Evolutionary conservation across 495 filamentous ascomycete genomes (phyloP), one percentile per base, ranked within the genome.

Genomic region (Tuber borchii): DNA sequence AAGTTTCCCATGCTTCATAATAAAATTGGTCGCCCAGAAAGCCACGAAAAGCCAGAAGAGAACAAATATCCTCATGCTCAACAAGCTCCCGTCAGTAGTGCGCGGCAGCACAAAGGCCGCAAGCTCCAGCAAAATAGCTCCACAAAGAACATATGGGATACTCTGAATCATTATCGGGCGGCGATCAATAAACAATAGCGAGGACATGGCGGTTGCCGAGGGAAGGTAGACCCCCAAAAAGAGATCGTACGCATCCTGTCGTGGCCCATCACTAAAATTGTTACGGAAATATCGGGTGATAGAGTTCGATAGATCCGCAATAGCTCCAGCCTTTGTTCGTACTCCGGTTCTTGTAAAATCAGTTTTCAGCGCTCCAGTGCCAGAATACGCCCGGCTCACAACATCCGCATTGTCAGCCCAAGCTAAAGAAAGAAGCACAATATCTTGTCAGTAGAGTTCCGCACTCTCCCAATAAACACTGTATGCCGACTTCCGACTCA

Each of bases 391-490:
- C 74, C 91, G 92, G 61, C 93, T 95, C 46, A 99, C 95, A 40
- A 95, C 91, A 83, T 99, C 95, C 40, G 95, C 95, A 83, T 99
- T 99, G 85, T 99, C 95, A 68, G 95, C 95, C 95, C 95, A 99
- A 40, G 81, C 82, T 80, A 10, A 68, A 73, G 61, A 69, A 46
- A 72, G 72, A 72, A 73, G 56, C 56, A 34, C 26, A 34, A 34
- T 65, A 17, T 65, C 26, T 26, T 37, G 65, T 79, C 65, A 79
- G 76, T 69, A 70, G 75, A 12, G 40, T 51, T 71, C 31, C 26
- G 72, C 17, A 40, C 48, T 75, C 69, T 71, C 71, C 42, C 34
- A 72, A 26, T 45, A 48, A 45, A 43, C 42, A 26, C 2, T 34
- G 26, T 22, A 72, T 44, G 46, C 40, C 61, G 45, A 75, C 46